phyloP scores from a whole-genome alignment of 2,329 filamentous ascomycete species.

The Exophiala sp. region DNA sequence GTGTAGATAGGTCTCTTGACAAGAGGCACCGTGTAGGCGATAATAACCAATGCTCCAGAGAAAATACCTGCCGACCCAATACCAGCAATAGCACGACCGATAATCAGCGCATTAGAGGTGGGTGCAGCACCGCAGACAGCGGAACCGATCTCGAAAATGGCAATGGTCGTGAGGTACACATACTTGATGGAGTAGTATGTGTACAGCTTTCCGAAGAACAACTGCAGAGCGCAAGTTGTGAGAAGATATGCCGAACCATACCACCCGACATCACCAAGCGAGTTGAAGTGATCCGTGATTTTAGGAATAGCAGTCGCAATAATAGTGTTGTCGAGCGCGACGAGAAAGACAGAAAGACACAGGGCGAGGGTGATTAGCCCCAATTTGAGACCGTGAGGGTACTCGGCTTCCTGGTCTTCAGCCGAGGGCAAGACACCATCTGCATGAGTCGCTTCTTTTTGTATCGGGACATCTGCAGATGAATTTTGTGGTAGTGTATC shows the following conservation, averaged over 20 bases:
- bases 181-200: conserved; percentile 46
- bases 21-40: conserved; percentile 47
- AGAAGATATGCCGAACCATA: conserved; percentile 29
- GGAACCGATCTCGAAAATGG: conserved; percentile 46
- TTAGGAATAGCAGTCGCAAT: conserved; percentile 30
- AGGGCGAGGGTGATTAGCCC: conserved; percentile 36
- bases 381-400: conserved; percentile 34
- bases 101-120: conserved; percentile 32
- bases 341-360: conserved; percentile 39
- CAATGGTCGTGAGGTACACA: conserved; percentile 39
- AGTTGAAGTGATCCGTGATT: conserved; percentile 29
- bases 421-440: background rate
- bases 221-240: conserved; percentile 27
- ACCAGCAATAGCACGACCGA: conserved; percentile 36
- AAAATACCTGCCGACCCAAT: conserved; percentile 32
- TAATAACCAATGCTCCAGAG: conserved; percentile 32
- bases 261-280: conserved; percentile 29
- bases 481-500: background rate
- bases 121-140: conserved; percentile 40
- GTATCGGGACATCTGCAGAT: conserved; percentile 7
- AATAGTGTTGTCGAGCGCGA: conserved; percentile 39
- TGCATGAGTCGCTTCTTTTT: conserved; percentile 11
- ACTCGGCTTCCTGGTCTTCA: conserved; percentile 36
- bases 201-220: conserved; percentile 37
- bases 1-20: conserved; percentile 54